Base-by-base conservation (phyloP, 1,284 basidiomycete species). In the Ustilago cynodontis region DNA sequence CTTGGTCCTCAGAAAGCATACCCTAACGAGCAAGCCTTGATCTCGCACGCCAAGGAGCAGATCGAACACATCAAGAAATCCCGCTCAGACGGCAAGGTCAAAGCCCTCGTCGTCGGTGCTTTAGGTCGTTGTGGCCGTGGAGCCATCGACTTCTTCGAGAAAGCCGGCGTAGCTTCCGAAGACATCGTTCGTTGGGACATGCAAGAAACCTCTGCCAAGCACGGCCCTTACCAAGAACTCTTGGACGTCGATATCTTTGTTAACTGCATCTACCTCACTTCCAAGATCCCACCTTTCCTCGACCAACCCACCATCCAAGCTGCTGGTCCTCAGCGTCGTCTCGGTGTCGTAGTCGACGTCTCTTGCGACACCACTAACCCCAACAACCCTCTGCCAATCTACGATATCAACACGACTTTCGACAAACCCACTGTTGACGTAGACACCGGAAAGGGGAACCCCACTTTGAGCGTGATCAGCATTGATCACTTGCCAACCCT, bases 311-410 rank as follows among this genome's bases (percentile, higher is more conserved):
- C 91, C 77, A 92, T 98, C 80, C 87, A 88, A 26, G 88, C 89
- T 24, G 94, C 93, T 13, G 95, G 95, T 26, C 86, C 88, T 59
- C 79, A 87, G 22, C 90, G 97, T 71, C 89, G 90, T 61, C 88
- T 99, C 68, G 89, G 91, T 37, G 91, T 95, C 49, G 91, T 99
- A 56, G 96, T 99, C 43, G 97, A 99, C 86, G 97, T 99, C 79
- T 97, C 94, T 86, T 99, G 97, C 88, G 97, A 99, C 87, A 99
- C 97, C 28, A 99, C 95, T 64, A 99, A 99, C 88, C 95, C 96
- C 28, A 93, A 93, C 90, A 99, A 99, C 88, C 97, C 97, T 0
- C 92, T 99, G 81, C 97, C 97, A 18, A 92, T 99, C 77, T 99
- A 99, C 88, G 89, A 87, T 68, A 90, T 97, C 88, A 98, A 98